Percentiles rank a stretch among this genome's conserved stretches.
phyloP scores from a whole-genome alignment of 805 yeast genomes.

The Candida easanensis region DNA sequence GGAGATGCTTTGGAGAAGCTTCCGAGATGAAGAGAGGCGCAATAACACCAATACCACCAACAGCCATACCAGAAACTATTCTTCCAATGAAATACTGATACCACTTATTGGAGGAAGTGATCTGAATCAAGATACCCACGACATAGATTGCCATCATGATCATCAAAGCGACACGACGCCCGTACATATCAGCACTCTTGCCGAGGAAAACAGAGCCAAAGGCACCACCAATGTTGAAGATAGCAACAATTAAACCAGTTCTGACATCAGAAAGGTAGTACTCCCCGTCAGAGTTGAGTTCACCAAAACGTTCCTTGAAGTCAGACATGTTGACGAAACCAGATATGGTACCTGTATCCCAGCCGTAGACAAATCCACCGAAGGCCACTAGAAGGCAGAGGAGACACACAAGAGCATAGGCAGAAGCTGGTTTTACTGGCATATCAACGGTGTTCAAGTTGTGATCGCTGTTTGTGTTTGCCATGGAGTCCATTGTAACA shows the following conservation, averaged over 20 bases:
- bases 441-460: conserved; percentile 11
- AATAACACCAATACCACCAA: conserved; percentile 74
- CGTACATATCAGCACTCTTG: conserved; percentile 58
- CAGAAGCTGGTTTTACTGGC: conserved; percentile 33
- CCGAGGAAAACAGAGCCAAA: conserved; percentile 65
- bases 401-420: conserved; percentile 28
- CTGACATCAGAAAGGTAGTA: conserved; percentile 49
- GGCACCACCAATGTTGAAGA: conserved; percentile 75
- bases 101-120: conserved; percentile 53
- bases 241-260: conserved; percentile 55
- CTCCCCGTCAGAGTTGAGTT: conserved; percentile 38
- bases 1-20: conserved; percentile 63
- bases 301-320: conserved; percentile 57
- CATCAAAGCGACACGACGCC: conserved; percentile 65
- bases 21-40: conserved; percentile 75
- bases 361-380: conserved; percentile 77
- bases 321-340: conserved; percentile 63
- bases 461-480: too few species aligned
- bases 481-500: too few species aligned
- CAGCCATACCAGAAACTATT: conserved; percentile 69
- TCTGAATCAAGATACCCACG: conserved; percentile 66
- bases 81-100: conserved; percentile 71
- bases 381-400: conserved; percentile 53
- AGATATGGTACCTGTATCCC: conserved; percentile 80
- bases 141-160: conserved; percentile 60